Evolutionary conservation across 2,329 filamentous ascomycete genomes (phyloP).

Genomic region (Botryotinia narcissicola): DNA sequence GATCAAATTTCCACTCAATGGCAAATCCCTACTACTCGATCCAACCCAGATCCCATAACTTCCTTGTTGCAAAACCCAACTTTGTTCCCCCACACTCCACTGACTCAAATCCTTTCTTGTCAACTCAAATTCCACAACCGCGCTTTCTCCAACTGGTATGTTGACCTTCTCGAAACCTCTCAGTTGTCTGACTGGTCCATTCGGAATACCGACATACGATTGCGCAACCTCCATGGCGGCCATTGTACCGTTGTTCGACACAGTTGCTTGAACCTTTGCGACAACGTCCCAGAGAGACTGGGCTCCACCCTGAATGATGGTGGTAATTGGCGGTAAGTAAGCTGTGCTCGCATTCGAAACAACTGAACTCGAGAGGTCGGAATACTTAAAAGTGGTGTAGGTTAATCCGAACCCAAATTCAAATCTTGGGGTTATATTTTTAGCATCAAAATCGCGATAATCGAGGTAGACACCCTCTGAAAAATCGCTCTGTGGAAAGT

Average conservation of each 20-base stretch:
- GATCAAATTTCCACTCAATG: constrained; percentile 6
- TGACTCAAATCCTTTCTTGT: constrained; percentile 60
- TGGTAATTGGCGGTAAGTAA: background rate
- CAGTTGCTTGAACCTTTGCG: constrained; percentile 47
- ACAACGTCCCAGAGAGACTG: constrained; percentile 54
- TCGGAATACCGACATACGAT: constrained; percentile 34
- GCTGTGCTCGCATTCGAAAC: background rate
- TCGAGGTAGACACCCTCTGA: background rate
- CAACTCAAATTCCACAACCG: constrained; percentile 49
- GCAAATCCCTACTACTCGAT: constrained; percentile 13
- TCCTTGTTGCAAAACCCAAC: constrained; percentile 45
- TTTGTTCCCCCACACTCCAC: constrained; percentile 59
- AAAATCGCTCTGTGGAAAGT: background rate
- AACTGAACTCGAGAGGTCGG: background rate
- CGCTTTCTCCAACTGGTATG: constrained; percentile 47
- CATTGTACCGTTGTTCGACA: constrained; percentile 51
- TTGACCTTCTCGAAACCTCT: constrained; percentile 60
- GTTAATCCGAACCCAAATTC: background rate
- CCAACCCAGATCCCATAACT: constrained; percentile 16
- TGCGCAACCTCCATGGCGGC: constrained; percentile 36
- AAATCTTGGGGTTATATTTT: background rate
- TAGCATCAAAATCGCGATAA: background rate
- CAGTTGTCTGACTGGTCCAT: constrained; percentile 55
- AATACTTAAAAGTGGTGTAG: background rate
- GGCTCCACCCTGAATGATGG: constrained; percentile 46